A percentile compares a stretch with the other conserved stretches of the same genome.
Conservation (phyloP, 768 basidiomycete species). For the Kwoniella shandongensis region DNA sequence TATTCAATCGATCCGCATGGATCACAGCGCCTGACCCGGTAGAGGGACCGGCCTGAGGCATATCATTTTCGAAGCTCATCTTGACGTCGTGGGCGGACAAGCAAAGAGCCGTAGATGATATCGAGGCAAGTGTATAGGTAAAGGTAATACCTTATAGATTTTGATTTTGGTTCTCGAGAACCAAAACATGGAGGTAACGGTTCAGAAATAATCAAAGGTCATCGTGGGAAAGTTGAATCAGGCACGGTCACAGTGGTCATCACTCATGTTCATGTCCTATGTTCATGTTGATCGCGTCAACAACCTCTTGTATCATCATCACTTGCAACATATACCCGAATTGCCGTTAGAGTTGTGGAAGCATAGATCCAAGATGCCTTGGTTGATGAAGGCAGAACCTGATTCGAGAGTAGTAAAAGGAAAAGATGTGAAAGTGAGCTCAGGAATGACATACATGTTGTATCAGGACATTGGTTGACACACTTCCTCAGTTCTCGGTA, state of each 20-base stretch:
- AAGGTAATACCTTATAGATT: too few relatives aligned
- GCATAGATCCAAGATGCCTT: conserved; percentile 45
- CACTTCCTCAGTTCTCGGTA: conserved; percentile 48
- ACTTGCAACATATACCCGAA: background rate
- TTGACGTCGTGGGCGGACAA: conserved; percentile 9
- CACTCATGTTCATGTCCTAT: background rate
- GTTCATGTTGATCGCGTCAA: too few relatives aligned
- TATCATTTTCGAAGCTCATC: conserved; percentile 3
- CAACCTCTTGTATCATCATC: too few relatives aligned
- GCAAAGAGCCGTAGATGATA: too few relatives aligned
- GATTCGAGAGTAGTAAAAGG: conserved; percentile 53
- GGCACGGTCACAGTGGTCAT: conserved; percentile 1
- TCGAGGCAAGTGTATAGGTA: too few relatives aligned
- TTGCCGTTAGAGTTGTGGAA: too few relatives aligned
- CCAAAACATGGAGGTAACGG: too few relatives aligned
- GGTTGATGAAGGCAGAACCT: conserved; percentile 55
- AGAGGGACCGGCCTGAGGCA: background rate
- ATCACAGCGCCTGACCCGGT: conserved; percentile 7
- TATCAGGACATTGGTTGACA: conserved; percentile 9
- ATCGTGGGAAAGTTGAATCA: conserved; percentile 27
- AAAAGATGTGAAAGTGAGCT: conserved; percentile 53
- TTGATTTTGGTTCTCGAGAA: too few relatives aligned
- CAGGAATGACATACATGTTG: too few relatives aligned
- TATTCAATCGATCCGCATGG: conserved; percentile 9
- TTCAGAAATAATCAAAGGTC: background rate